Percentiles rank a stretch among this genome's conserved stretches.
Evolutionary conservation across 768 basidiomycete genomes (phyloP).

Genomic region (Tylopilus intermedius): DNA sequence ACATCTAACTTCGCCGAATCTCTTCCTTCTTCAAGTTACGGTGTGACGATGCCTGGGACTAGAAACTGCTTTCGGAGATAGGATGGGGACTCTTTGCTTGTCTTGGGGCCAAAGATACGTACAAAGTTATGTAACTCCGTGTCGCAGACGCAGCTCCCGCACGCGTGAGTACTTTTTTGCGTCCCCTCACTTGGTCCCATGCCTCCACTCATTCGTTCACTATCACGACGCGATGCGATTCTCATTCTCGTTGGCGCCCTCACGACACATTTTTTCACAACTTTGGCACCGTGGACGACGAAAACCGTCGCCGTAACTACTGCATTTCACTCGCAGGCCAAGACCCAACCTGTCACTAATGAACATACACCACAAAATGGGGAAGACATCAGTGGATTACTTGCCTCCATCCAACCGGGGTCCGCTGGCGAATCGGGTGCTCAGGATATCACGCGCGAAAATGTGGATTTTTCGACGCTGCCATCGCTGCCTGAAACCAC

Average conservation of each 20-base stretch:
- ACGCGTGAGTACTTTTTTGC: not conserved
- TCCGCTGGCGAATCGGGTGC: not conserved
- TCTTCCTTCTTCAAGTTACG: no score
- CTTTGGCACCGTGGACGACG: conserved; percentile 32
- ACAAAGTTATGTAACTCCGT: not conserved
- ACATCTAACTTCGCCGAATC: no score
- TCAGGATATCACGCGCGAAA: not conserved
- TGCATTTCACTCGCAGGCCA: conserved; percentile 7
- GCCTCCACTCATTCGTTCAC: conserved; percentile 35
- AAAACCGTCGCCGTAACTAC: conserved; percentile 32
- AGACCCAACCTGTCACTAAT: not conserved
- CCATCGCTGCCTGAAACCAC: conserved; percentile 46
- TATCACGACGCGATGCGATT: conserved; percentile 54
- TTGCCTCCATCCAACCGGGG: conserved; percentile 1
- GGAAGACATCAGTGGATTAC: conserved; percentile 4
- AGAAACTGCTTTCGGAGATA: not conserved
- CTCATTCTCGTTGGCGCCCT: conserved; percentile 56
- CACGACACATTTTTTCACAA: conserved; percentile 49
- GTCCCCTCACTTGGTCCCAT: conserved; percentile 20
- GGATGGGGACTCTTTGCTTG: not conserved
- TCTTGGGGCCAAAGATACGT: not conserved
- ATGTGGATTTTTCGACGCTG: conserved; percentile 4
- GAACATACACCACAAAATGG: conserved; percentile 3
- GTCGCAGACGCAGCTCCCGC: not conserved
- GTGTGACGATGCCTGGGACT: no score